phyloP scores from a whole-genome alignment of 352 stramenopile genomes.

The Phytophthora kernoviae region DNA sequence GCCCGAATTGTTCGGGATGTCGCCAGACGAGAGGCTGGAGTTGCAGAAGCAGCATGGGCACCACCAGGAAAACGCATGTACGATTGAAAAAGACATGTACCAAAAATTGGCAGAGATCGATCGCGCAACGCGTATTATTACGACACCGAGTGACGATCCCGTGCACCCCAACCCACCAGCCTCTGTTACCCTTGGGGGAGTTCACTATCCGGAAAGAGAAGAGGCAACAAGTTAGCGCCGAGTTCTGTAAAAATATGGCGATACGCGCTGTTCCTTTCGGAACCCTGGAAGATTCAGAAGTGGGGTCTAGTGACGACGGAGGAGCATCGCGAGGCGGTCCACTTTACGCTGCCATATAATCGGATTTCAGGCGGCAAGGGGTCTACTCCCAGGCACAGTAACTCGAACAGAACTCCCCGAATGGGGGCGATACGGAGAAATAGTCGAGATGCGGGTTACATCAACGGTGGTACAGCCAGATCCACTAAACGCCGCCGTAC shows the following conservation, averaged over 20 bases:
- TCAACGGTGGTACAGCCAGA: neutral
- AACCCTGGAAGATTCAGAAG: neutral
- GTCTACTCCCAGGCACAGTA: neutral
- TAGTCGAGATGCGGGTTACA: slow-evolving; percentile 14
- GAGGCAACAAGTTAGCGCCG: too few species aligned
- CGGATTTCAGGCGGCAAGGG: neutral
- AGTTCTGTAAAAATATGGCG: neutral
- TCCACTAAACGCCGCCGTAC: slow-evolving; percentile 27
- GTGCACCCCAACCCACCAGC: slow-evolving; percentile 18
- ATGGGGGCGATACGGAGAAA: slow-evolving; percentile 14
- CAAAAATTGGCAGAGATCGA: slow-evolving; percentile 35
- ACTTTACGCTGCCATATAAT: neutral
- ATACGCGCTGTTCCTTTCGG: neutral
- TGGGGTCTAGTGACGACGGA: neutral
- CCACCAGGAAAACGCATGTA: slow-evolving; percentile 37
- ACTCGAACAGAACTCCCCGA: neutral
- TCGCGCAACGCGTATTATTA: slow-evolving; percentile 23
- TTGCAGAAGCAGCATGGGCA: slow-evolving; percentile 38
- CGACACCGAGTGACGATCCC: slow-evolving; percentile 21
- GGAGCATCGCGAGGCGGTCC: neutral
- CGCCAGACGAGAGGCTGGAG: slow-evolving; percentile 35
- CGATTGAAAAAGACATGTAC: slow-evolving; percentile 39
- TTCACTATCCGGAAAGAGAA: too few species aligned
- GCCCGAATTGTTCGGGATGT: slow-evolving; percentile 47
- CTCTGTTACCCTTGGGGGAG: too few species aligned